Base-by-base conservation (phyloP, 306 rosid species). In the Sicyos baderoa region DNA sequence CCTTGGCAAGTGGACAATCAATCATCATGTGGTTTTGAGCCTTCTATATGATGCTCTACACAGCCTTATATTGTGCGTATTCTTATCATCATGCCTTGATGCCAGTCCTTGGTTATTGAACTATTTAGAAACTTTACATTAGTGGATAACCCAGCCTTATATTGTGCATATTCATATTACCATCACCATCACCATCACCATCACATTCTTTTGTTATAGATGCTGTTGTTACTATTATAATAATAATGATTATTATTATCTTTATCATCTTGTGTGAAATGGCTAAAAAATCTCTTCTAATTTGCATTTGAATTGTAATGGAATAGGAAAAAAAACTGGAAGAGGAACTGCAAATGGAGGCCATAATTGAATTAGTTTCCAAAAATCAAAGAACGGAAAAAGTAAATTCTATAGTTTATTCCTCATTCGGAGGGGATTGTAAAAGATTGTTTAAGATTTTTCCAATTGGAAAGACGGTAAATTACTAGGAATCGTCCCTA, bases 121-220 rank as follows among this genome's bases (percentile, higher is more conserved):
- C 54, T 65, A 44, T 65, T 22, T 44, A 45, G 40, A 42, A 65
- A 65, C 54, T 44, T 65, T 65, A 42, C 12, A 65, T 44, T 45
- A 44, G 5, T 19, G 37, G 70, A 45, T 37, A 44, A 0, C 54
- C 16, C 9, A 5, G 44, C 29, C 27, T 37, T 65, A 45, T 54
- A 42, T 17, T 65, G 54, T 12, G 27, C 25, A 65, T 65, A 19
- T 45, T 65, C n/a, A n/a, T n/a, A n/a, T n/a, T n/a, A n/a, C n/a
- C n/a, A n/a, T 65, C 7, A 65, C 21, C 13, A 18, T 11, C 70
- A 18, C 5, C 10, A 17, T 64, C 17, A 17, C 44, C 54, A 44
- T 62, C 9, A 5, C 9, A 37, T 40, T 7, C 29, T 64, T 13
- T 45, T 13, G 17, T 44, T 64, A 19, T 64, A 44, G 52, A 5